Base-by-base conservation (phyloP, 805 yeast genomes). In the Kodamaea jinghongensis region DNA sequence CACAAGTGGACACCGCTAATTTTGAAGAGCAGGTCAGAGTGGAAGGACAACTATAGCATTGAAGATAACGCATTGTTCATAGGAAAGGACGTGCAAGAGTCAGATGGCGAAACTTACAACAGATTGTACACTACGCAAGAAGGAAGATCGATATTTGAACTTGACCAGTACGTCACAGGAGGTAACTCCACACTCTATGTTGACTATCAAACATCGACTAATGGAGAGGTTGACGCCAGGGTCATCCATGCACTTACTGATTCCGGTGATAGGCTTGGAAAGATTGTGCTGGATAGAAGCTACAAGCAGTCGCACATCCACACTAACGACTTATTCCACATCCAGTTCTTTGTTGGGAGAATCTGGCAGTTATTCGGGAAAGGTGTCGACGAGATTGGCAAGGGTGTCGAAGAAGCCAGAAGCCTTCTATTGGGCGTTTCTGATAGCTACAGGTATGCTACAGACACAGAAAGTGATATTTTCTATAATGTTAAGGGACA, bases 21-120 rank as follows among this genome's bases (percentile, higher is more conserved):
- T 6, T 20, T 20, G 8, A 20, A 20, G 23, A 20, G 23, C 23
- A 20, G 23, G 9, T 27, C 23, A 17, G 23, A 23, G 23, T 32
- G 35, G 35, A 32, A 20, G 26, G 8, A 13, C 6, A 22, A 7
- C 15, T 32, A 32, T 11, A 32, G 28, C 13, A 17, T 20, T 12
- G 35, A 32, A 22, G 23, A 32, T 17, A 32, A 32, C 28, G 3
- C 20, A 28, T 32, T 32, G 28, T 32, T 20, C 17, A 17, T 20
- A 8, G 35, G 20, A 5, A 32, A 32, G 15, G 12, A 15, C 12
- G 35, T 20, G 2, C 11, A 16, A 4, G 27, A 20, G 11, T 32
- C 35, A 6, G 35, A 27, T 8, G 20, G 20, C 20, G 16, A 15
- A 28, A 15, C 13, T 4, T 9, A 32, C n/a, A 20, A 17, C 10